These are phyloP conservation scores for Nemania serpens DNA, from an alignment of 2,329 filamentous ascomycete genomes.

Conservation along the genomic window DNA sequence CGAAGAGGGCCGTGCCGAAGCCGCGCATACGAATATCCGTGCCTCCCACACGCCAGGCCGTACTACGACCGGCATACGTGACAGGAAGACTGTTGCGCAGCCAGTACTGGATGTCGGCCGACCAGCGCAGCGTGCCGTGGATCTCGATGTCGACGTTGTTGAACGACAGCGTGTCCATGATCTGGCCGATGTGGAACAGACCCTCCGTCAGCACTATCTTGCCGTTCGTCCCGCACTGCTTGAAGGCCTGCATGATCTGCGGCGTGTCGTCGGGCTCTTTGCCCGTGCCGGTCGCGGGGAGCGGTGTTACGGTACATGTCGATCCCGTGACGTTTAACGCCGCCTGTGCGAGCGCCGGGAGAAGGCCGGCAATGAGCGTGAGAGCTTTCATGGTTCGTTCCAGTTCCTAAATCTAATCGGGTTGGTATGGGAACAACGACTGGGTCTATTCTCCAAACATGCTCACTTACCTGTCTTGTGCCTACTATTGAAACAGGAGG, in stretches of 20 bases:
- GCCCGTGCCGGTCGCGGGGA: constrained; percentile 25
- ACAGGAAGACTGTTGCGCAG: constrained; percentile 50
- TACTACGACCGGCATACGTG: constrained; percentile 54
- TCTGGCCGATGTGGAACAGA: constrained; percentile 53
- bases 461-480: neutral
- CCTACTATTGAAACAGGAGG: neutral
- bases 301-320: constrained; percentile 40
- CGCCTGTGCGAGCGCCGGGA: constrained; percentile 23
- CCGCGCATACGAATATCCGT: constrained; percentile 54
- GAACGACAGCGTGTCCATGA: constrained; percentile 55
- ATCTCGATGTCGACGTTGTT: constrained; percentile 54
- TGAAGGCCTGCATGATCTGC: constrained; percentile 56
- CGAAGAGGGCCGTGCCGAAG: constrained; percentile 51
- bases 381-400: constrained; percentile 19
- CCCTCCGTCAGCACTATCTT: constrained; percentile 55
- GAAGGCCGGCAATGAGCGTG: constrained; percentile 20
- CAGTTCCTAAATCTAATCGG: neutral
- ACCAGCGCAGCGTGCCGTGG: constrained; percentile 51
- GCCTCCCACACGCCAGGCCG: constrained; percentile 56
- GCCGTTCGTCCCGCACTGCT: constrained; percentile 53
- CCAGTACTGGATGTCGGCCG: constrained; percentile 52
- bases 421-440: neutral
- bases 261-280: constrained; percentile 52
- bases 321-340: constrained; percentile 36
- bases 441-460: neutral